Percentiles rank a stretch among this genome's conserved stretches.
These are phyloP conservation scores for Phytophthora ohioensis DNA, from an alignment of 352 stramenopile genomes.

Conservation along the genomic window DNA sequence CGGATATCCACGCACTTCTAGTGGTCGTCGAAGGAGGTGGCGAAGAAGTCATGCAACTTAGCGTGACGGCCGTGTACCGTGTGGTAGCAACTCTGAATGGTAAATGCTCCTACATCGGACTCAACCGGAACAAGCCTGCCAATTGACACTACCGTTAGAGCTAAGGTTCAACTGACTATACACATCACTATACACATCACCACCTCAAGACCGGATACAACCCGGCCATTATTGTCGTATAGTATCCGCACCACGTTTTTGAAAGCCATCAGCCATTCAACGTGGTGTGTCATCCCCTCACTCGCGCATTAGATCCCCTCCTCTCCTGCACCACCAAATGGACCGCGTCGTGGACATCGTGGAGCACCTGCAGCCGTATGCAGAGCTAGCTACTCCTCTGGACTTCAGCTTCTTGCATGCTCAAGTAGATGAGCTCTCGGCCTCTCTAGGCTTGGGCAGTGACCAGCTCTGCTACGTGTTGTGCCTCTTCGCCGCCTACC, in stretches of 20 bases:
- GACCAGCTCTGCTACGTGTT: conserved; percentile 89
- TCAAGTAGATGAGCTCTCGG: conserved; percentile 54
- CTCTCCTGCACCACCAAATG: conserved; percentile 27
- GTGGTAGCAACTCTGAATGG: no score
- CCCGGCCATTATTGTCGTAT: conserved; percentile 3
- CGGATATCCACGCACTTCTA: no score
- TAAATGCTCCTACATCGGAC: no score
- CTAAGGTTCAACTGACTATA: no score
- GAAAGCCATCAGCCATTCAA: neutral
- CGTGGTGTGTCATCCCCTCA: conserved; percentile 10
- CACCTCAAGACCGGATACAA: no score
- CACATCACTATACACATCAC: no score
- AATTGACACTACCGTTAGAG: no score
- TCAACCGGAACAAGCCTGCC: no score
- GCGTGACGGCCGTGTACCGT: no score
- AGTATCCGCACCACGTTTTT: neutral
- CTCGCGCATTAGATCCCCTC: conserved; percentile 3
- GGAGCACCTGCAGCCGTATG: conserved; percentile 54
- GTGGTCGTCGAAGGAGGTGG: no score
- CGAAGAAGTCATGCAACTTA: no score
- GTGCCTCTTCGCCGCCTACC: conserved; percentile 95
- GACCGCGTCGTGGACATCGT: conserved; percentile 53
- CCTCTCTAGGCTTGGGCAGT: conserved; percentile 48
- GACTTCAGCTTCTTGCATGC: conserved; percentile 61
- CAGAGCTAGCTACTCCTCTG: conserved; percentile 62